phyloP scores from a whole-genome alignment of 202 grass and related monocot genomes.

The Setaria italica region DNA sequence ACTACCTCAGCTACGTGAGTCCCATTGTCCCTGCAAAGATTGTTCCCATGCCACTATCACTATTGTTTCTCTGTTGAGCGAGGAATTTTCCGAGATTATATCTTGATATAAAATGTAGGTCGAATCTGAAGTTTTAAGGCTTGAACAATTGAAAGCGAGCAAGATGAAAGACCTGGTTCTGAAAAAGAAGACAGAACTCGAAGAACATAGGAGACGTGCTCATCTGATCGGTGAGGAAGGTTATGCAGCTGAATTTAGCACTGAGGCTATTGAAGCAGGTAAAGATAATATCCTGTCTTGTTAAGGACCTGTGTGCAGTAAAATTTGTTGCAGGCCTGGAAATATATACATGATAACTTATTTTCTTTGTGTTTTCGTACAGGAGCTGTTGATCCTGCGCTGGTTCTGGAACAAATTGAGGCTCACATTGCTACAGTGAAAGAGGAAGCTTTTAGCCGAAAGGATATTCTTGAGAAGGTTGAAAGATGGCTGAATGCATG shows the following conservation, averaged over 20 bases:
- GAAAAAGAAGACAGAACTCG: constrained; percentile 90
- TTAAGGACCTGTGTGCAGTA: not conserved
- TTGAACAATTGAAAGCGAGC: constrained; percentile 88
- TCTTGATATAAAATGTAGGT: constrained; percentile 59
- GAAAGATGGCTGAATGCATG: constrained; percentile 88
- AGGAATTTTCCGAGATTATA: constrained; percentile 34
- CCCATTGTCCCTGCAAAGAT: constrained; percentile 11
- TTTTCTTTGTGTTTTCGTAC: constrained; percentile 30
- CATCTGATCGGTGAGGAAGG: constrained; percentile 71
- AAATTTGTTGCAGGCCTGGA: not conserved
- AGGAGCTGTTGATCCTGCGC: constrained; percentile 77
- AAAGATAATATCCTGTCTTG: constrained; percentile 33
- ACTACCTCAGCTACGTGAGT: constrained; percentile 90
- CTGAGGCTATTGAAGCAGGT: constrained; percentile 87
- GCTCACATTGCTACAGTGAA: constrained; percentile 81
- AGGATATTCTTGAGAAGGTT: constrained; percentile 94
- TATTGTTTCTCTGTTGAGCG: not conserved
- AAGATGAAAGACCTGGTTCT: constrained; percentile 93
- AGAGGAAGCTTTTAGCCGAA: constrained; percentile 93
- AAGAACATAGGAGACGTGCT: constrained; percentile 73
- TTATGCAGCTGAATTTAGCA: constrained; percentile 71
- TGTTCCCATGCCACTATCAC: not conserved
- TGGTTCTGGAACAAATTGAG: constrained; percentile 90
- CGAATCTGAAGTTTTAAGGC: constrained; percentile 85
- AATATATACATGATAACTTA: constrained; percentile 24